phyloP scores from a whole-genome alignment of 2,329 filamentous ascomycete genomes.

The Aspergillus floridensis region DNA sequence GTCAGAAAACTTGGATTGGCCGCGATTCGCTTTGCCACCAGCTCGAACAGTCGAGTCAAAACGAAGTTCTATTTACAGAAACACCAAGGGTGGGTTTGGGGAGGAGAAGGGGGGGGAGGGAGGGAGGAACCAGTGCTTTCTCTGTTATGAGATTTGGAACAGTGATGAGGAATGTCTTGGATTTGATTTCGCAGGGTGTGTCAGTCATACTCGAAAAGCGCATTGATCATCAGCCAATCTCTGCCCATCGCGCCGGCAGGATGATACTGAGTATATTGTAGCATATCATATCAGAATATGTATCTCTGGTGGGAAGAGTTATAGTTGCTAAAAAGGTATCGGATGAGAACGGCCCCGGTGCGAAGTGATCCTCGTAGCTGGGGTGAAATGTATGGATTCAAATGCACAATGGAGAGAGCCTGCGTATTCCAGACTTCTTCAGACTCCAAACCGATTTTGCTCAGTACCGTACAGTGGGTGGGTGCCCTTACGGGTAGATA shows the following conservation, averaged over 20 bases:
- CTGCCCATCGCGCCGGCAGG: neutral
- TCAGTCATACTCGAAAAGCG: neutral
- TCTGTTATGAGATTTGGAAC: neutral
- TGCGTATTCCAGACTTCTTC: neutral
- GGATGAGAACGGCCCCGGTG: too few relatives aligned
- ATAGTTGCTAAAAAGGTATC: too few relatives aligned
- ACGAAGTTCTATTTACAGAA: conserved; percentile 12
- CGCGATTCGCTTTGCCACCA: conserved; percentile 4
- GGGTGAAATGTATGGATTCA: too few relatives aligned
- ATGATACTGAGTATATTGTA: too few relatives aligned
- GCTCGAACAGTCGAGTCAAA: neutral
- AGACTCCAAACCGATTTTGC: neutral
- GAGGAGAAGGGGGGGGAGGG: neutral
- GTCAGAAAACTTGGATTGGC: neutral
- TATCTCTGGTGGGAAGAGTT: too few relatives aligned
- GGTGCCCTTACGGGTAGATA: neutral
- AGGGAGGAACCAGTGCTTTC: neutral
- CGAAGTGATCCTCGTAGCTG: too few relatives aligned
- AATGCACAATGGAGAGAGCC: neutral
- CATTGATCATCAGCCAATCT: neutral
- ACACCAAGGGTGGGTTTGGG: neutral
- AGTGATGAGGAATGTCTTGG: neutral
- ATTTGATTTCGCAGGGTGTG: neutral
- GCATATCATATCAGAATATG: too few relatives aligned
- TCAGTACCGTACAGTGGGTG: neutral